phyloP scores from a whole-genome alignment of 2,329 filamentous ascomycete genomes.

The Ceratocystis huliohia region DNA sequence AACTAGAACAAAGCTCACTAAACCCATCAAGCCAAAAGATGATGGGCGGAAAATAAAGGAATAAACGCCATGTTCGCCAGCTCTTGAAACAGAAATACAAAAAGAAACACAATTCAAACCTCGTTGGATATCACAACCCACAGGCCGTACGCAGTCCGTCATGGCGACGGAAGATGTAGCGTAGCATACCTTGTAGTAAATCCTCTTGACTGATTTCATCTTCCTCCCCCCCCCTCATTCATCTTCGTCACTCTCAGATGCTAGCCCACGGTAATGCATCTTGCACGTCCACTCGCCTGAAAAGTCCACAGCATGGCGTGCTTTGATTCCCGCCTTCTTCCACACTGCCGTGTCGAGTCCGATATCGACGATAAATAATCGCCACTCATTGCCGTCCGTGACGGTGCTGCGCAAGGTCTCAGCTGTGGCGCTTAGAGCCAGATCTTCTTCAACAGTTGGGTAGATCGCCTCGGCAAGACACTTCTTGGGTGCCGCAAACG shows the following conservation, averaged over 20 bases:
- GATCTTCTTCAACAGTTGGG: constrained; percentile 21
- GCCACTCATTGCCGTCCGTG: constrained; percentile 51
- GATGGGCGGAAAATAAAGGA: not conserved
- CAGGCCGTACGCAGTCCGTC: not conserved
- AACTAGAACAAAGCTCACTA: not conserved
- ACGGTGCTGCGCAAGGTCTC: constrained; percentile 24
- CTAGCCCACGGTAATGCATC: constrained; percentile 40
- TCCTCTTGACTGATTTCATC: not conserved
- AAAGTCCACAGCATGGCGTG: constrained; percentile 78
- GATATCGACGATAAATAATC: constrained; percentile 73
- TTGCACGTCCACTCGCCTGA: constrained; percentile 74
- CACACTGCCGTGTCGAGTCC: constrained; percentile 73
- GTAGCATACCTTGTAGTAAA: too few relatives aligned
- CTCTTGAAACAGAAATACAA: not conserved
- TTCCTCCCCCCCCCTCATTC: not conserved
- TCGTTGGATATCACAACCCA: not conserved
- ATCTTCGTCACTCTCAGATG: constrained; percentile 22
- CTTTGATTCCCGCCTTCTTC: constrained; percentile 69
- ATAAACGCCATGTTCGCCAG: constrained; percentile 8
- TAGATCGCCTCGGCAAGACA: constrained; percentile 69
- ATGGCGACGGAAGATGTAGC: too few relatives aligned
- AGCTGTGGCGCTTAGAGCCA: constrained; percentile 21
- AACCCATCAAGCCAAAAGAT: not conserved
- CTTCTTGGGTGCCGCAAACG: constrained; percentile 74
- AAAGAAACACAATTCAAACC: constrained; percentile 5